Evolutionary conservation across 176 grass and related monocot genomes (phyloP), one percentile per base, ranked within the genome.

Genomic region (Carex parvula): DNA sequence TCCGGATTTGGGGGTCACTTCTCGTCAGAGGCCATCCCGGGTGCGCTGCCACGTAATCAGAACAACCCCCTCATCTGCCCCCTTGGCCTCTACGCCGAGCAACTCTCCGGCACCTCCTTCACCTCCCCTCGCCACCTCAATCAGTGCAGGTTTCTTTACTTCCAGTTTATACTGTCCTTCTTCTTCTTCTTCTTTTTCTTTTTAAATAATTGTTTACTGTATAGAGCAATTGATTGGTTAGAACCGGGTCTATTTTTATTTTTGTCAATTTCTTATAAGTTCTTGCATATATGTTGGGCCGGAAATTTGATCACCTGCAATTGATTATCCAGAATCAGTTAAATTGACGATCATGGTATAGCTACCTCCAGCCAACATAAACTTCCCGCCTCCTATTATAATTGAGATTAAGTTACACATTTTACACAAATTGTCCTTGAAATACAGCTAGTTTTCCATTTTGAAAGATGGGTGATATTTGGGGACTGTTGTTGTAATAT

Each of bases 31-130:
- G 84, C 91, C 14, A 69, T 94, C 72, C 86, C 84, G 2, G 90
- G 76, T 48, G 87, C 86, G 58, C 83, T 91, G 73, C 86, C 89
- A 15, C 82, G 20, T 33, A 56, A 18, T 7, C 95, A 94, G 53
- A 98, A 98, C 91, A 98, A 73, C 84, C 92, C 95, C 48, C 89
- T 94, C 41, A 12, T 74, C 58, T 98, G 95, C 86, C 91, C 95
- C 39, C 83, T 86, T 6, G 89, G 91, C 1, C 95, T 98, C 95
- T 98, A 98, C 92, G 95, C 92, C 82, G 95, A 98, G 91, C 95
- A 98, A 89, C 90, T 98, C 69, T 98, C 95, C 70, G 95, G 95
- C 86, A 91, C 95, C 62, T 90, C 95, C 84, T 98, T 98, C 89
- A 98, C 92, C 56, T 84, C 87, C 63, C 95, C 95, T 39, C 89